These are phyloP conservation scores for Arthrocladium fulminans DNA, from an alignment of 2,329 filamentous ascomycete species.

Conservation along the genomic window DNA sequence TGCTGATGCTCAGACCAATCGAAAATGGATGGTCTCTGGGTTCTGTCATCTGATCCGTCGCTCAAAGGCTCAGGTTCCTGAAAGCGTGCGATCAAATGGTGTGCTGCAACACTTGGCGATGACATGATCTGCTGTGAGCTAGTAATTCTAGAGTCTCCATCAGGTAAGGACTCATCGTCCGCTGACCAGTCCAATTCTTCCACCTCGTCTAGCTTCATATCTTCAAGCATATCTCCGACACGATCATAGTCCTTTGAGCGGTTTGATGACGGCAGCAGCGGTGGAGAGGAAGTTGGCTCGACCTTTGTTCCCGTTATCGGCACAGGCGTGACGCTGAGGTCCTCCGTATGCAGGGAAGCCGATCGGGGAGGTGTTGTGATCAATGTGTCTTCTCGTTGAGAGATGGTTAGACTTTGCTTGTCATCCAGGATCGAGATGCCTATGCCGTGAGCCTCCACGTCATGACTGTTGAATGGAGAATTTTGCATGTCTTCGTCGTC, in stretches of 20 bases:
- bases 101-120: background rate
- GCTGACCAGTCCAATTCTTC: constrained; percentile 3
- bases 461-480: background rate
- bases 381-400: background rate
- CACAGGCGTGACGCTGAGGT: constrained; percentile 6
- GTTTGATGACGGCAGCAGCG: constrained; percentile 6
- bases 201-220: constrained; percentile 7
- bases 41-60: background rate
- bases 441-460: constrained; percentile 1
- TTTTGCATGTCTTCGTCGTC: background rate
- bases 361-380: constrained; percentile 6
- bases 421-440: background rate
- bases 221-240: constrained; percentile 7
- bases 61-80: background rate
- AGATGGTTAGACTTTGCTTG: background rate
- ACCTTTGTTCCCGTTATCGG: background rate
- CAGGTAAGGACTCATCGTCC: background rate
- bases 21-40: constrained; percentile 44
- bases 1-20: constrained; percentile 56
- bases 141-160: background rate
- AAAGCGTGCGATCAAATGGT: constrained; percentile 4
- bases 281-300: constrained; percentile 12
- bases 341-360: constrained; percentile 1
- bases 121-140: background rate
- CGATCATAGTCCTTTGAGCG: constrained; percentile 2